These are phyloP conservation scores for Cercospora nicotianae DNA, from an alignment of 2,329 filamentous ascomycete species.

Conservation along the genomic window DNA sequence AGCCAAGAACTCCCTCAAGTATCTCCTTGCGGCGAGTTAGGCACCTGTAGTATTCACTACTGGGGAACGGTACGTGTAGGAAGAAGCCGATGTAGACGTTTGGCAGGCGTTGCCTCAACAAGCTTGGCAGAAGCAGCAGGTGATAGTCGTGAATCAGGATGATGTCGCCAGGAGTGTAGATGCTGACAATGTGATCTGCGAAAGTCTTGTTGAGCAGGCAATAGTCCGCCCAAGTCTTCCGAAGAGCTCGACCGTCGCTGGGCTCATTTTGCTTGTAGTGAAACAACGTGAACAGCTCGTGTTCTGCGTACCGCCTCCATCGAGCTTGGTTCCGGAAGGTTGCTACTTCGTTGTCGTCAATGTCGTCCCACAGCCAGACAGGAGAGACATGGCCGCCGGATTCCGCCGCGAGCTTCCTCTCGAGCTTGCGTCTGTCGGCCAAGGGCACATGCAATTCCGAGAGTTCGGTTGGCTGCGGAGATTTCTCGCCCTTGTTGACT, in stretches of 20 bases:
- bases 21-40: slow-evolving; percentile 86
- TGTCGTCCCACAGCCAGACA: slow-evolving; percentile 83
- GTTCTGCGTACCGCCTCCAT: slow-evolving; percentile 88
- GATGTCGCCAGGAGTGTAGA: slow-evolving; percentile 90
- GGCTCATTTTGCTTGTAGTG: slow-evolving; percentile 96
- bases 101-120: slow-evolving; percentile 80
- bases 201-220: slow-evolving; percentile 91
- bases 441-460: slow-evolving; percentile 71
- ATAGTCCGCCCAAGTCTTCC: slow-evolving; percentile 87
- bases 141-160: slow-evolving; percentile 95
- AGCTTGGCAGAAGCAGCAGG: slow-evolving; percentile 81
- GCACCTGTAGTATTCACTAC: slow-evolving; percentile 91
- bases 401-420: slow-evolving; percentile 70
- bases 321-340: slow-evolving; percentile 76
- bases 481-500: slow-evolving; percentile 58
- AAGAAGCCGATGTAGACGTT: slow-evolving; percentile 95
- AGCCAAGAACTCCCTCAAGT: slow-evolving; percentile 81
- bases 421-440: slow-evolving; percentile 70
- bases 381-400: slow-evolving; percentile 77
- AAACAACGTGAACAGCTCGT: slow-evolving; percentile 87
- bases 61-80: slow-evolving; percentile 90
- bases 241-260: slow-evolving; percentile 77
- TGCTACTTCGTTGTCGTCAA: slow-evolving; percentile 65
- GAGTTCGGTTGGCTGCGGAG: slow-evolving; percentile 42
- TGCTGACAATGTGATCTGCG: slow-evolving; percentile 80